phyloP scores from a whole-genome alignment of 805 yeast genomes.

The Saccharomyces jurei region DNA sequence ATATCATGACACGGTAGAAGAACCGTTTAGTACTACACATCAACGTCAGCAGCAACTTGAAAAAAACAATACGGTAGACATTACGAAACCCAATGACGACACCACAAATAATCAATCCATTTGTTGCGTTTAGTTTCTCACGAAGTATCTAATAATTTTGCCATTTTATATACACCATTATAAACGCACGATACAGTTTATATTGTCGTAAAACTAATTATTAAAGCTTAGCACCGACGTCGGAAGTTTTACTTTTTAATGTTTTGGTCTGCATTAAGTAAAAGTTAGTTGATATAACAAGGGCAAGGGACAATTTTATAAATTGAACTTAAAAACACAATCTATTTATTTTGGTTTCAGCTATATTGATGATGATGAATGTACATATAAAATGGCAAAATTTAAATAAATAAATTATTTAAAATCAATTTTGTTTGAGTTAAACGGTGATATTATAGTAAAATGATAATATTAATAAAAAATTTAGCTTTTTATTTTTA shows the following conservation, averaged over 20 bases:
- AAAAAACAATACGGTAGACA: constrained; percentile 7
- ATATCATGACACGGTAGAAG: background rate
- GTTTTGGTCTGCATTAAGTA: background rate
- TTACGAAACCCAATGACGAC: constrained; percentile 23
- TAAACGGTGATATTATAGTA: constrained; percentile 2
- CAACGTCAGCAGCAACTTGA: background rate
- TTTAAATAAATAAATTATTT: constrained; percentile 1
- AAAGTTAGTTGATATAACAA: too few relatives aligned
- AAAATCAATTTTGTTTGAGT: background rate
- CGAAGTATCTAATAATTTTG: too few relatives aligned
- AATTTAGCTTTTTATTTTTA: constrained; percentile 2
- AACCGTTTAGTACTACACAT: background rate
- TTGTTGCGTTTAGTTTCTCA: background rate
- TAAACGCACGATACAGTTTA: background rate
- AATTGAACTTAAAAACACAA: background rate
- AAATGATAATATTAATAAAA: constrained; percentile 9
- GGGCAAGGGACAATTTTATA: background rate
- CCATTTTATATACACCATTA: background rate
- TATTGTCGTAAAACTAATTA: background rate
- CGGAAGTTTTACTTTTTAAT: background rate
- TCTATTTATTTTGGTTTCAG: background rate
- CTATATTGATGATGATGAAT: constrained; percentile 4
- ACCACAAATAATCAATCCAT: constrained; percentile 4
- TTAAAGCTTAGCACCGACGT: background rate
- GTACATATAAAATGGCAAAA: constrained; percentile 10